Conservation (phyloP, 148 eudicot species). For the Chenopodium berlandieri region DNA sequence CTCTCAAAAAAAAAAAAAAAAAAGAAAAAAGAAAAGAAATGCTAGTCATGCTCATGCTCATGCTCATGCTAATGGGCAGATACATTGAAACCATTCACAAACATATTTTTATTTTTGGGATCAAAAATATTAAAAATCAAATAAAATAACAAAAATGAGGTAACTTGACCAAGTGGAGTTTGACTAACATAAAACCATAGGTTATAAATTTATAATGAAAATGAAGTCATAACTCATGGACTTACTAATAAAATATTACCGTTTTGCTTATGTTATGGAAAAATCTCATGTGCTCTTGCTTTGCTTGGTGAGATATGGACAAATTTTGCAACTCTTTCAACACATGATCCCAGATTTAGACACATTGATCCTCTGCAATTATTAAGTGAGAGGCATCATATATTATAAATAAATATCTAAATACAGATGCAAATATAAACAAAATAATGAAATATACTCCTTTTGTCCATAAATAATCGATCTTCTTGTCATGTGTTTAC, state of each 20-base stretch:
- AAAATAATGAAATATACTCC: not conserved
- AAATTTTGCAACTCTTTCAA: conserved; percentile 20
- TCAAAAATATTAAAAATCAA: not conserved
- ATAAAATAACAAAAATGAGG: not conserved
- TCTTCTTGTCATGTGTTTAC: no score
- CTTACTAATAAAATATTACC: not conserved
- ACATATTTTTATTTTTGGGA: not conserved
- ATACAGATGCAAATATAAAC: not conserved
- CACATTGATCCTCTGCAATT: conserved; percentile 14
- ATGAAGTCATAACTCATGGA: conserved; percentile 3
- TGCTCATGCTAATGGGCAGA: no score
- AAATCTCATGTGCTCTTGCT: conserved; percentile 4
- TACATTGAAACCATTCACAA: conserved; percentile 7
- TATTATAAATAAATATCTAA: not conserved
- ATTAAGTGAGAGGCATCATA: not conserved
- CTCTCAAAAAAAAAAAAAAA: no score
- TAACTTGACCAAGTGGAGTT: conserved; percentile 3
- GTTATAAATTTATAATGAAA: not conserved
- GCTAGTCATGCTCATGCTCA: no score
- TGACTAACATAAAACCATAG: not conserved
- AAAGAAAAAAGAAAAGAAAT: no score
- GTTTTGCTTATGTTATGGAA: not conserved
- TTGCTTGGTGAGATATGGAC: conserved; percentile 19
- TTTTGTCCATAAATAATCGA: no score
- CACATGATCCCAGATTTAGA: conserved; percentile 29